These are phyloP conservation scores for Sporisorium graminicola DNA, from an alignment of 1,284 basidiomycete species.

Conservation along the genomic window DNA sequence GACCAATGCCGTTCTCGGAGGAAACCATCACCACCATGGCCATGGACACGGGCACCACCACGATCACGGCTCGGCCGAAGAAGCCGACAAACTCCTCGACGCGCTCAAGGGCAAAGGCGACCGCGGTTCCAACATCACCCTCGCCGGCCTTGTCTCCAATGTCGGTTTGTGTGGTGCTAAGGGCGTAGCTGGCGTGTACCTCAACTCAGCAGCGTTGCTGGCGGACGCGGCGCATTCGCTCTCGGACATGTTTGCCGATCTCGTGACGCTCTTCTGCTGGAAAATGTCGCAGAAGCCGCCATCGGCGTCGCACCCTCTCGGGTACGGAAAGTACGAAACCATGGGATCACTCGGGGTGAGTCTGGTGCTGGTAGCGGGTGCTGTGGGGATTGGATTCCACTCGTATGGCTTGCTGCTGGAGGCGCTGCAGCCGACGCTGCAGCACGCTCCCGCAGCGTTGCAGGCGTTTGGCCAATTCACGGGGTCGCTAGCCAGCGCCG, in stretches of 20 bases:
- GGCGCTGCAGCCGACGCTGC: slow-evolving; percentile 73
- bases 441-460: slow-evolving; percentile 75
- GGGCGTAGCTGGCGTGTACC: slow-evolving; percentile 73
- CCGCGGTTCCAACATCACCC: slow-evolving; percentile 70
- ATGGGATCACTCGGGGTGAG: slow-evolving; percentile 88
- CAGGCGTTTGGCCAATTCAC: slow-evolving; percentile 75
- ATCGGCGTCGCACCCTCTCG: slow-evolving; percentile 83
- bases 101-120: slow-evolving; percentile 63
- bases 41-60: slow-evolving; percentile 49
- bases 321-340: slow-evolving; percentile 91
- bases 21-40: slow-evolving; percentile 25
- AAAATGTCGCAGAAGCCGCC: slow-evolving; percentile 84
- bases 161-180: slow-evolving; percentile 85
- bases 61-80: slow-evolving; percentile 66
- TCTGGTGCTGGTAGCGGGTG: slow-evolving; percentile 82
- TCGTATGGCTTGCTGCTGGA: slow-evolving; percentile 84
- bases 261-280: slow-evolving; percentile 94
- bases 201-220: slow-evolving; percentile 87
- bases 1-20: slow-evolving; percentile 15
- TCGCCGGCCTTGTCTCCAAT: slow-evolving; percentile 83
- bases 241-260: slow-evolving; percentile 86
- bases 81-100: slow-evolving; percentile 67
- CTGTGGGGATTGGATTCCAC: slow-evolving; percentile 90
- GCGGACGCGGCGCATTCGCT: slow-evolving; percentile 96
- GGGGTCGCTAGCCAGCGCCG: slow-evolving; percentile 72